A percentile compares a stretch with the other conserved stretches of the same genome.
These are phyloP conservation scores for Halophytophthora polymorphica DNA, from an alignment of 352 stramenopile genomes.

Conservation along the genomic window DNA sequence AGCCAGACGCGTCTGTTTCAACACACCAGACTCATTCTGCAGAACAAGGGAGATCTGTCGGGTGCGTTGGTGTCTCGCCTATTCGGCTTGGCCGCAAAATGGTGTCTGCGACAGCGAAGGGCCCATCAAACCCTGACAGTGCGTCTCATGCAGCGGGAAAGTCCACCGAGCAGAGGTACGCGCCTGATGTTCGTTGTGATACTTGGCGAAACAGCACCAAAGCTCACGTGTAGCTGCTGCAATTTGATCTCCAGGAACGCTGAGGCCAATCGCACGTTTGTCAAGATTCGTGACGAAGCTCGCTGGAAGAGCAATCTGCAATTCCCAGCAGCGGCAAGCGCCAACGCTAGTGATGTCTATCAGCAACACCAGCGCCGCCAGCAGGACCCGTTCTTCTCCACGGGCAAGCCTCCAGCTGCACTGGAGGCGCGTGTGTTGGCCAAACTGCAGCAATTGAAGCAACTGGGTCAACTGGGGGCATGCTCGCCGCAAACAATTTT, in stretches of 20 bases:
- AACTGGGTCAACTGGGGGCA: conserved; percentile 49
- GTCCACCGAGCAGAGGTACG: conserved; percentile 65
- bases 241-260: conserved; percentile 35
- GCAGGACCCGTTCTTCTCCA: conserved; percentile 34
- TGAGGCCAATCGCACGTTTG: conserved; percentile 57
- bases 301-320: conserved; percentile 55
- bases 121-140: conserved; percentile 10
- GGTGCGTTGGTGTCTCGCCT: conserved; percentile 37
- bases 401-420: conserved; percentile 27
- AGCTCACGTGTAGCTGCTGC: no score
- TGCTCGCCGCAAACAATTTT: conserved; percentile 61
- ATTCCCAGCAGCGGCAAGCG: conserved; percentile 21
- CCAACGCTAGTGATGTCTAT: conserved; percentile 13
- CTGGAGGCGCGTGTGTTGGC: conserved; percentile 56
- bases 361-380: conserved; percentile 24
- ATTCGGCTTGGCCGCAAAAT: conserved; percentile 66
- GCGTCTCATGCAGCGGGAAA: conserved; percentile 51
- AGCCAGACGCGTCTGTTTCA: conserved; percentile 15
- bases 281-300: conserved; percentile 69
- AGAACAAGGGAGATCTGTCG: conserved; percentile 18
- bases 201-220: background rate
- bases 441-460: conserved; percentile 62
- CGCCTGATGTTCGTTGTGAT: background rate
- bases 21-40: conserved; percentile 1
- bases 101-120: conserved; percentile 27